These are phyloP conservation scores for Lentinula boryana DNA, from an alignment of 768 basidiomycete species.

Conservation along the genomic window DNA sequence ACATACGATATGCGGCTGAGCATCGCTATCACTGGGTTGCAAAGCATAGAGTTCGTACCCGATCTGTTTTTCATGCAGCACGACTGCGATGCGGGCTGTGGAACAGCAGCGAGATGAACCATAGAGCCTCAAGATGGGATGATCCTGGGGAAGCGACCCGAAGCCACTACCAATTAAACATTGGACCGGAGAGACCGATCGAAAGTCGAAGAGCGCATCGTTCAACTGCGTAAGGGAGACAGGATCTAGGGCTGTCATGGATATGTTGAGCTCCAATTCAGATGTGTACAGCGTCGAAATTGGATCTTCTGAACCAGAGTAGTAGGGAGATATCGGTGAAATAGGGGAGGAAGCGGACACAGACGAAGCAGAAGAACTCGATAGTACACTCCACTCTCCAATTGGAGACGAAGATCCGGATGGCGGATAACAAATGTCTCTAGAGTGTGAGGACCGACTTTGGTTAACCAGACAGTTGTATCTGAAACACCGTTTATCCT, in stretches of 20 bases:
- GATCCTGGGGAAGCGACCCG: not conserved
- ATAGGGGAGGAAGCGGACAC: not conserved
- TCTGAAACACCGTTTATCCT: conserved; percentile 2
- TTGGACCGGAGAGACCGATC: not conserved
- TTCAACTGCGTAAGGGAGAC: not conserved
- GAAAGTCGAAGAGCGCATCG: not conserved
- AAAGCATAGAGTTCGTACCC: conserved; percentile 27
- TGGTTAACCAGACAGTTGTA: conserved; percentile 13
- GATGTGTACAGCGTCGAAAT: not conserved
- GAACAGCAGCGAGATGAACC: conserved; percentile 24
- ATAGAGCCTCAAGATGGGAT: not conserved
- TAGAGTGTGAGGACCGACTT: not conserved
- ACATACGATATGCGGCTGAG: conserved; percentile 35
- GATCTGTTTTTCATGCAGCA: conserved; percentile 34
- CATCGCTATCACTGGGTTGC: conserved; percentile 18
- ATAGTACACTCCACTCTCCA: not conserved
- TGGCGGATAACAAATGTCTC: not conserved
- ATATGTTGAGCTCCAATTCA: not conserved
- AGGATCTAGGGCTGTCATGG: not conserved
- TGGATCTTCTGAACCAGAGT: not conserved
- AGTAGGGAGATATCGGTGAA: not conserved
- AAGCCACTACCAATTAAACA: not conserved
- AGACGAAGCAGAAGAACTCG: not conserved
- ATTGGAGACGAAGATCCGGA: not conserved
- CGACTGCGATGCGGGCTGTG: conserved; percentile 32